Conservation (phyloP, 768 basidiomycete species). For the Termitomyces sp. region DNA sequence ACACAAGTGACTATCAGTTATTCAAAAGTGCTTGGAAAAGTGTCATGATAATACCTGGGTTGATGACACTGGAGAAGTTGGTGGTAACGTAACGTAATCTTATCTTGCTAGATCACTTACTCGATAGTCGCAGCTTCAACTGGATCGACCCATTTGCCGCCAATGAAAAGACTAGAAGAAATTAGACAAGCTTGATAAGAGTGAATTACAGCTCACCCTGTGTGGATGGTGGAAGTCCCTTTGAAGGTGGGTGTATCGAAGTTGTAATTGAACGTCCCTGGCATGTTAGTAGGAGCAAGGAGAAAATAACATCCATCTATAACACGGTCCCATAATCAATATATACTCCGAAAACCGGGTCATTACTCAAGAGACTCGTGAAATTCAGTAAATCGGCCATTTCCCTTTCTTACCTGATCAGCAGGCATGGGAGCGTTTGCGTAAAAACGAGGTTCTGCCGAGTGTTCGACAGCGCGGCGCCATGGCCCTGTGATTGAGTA, state of each 20-base stretch:
- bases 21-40: constrained; percentile 17
- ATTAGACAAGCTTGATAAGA: background rate
- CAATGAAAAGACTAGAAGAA: constrained; percentile 46
- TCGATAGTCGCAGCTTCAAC: constrained; percentile 46
- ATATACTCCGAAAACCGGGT: background rate
- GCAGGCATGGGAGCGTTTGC: background rate
- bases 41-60: constrained; percentile 16
- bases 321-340: no score
- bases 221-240: constrained; percentile 49
- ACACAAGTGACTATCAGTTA: constrained; percentile 6
- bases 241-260: constrained; percentile 54
- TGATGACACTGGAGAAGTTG: constrained; percentile 11
- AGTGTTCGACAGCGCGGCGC: background rate
- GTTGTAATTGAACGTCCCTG: constrained; percentile 34
- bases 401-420: background rate
- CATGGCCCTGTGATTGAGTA: no score
- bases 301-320: no score
- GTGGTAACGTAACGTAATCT: background rate
- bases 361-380: background rate
- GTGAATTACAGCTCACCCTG: constrained; percentile 34
- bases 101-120: constrained; percentile 28
- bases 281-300: constrained; percentile 19
- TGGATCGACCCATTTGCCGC: constrained; percentile 51
- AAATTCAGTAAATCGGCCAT: no score
- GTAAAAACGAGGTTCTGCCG: background rate